Base-by-base conservation (phyloP, 257 asterid species). In the Forsythia suspensa region DNA sequence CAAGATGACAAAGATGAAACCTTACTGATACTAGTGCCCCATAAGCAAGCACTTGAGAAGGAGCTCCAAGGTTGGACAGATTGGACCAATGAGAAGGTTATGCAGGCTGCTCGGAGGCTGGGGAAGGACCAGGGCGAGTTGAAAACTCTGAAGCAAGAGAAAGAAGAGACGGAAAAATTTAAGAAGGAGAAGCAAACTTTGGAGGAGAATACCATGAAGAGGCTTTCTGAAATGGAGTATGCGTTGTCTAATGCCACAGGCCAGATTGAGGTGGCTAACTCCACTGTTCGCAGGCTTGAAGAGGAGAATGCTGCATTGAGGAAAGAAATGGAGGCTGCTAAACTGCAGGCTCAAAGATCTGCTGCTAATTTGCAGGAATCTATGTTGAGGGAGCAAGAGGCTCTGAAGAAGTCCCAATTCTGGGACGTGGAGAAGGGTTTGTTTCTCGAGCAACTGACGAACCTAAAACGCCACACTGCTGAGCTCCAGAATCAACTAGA, bases 11-110 rank as follows among this genome's bases (percentile, higher is more conserved):
- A 76, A 46, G 93, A 95, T 5, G 85, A 87, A 73, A 76, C 82
- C 4, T 82, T 93, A 29, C 18, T 91, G 76, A 44, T 71, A 73
- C 86, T 88, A 18, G 79, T 79, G 71, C 84, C 89, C 51, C 87
- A 76, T 42, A 79, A 84, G 81, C 75, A 85, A 85, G 84, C 76
- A 16, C 71, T 88, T 24, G 87, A 88, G 83, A 85, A 84, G 67
- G 91, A 90, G 80, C 77, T 92, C 76, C 82, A 77, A 71, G 82
- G 78, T 61, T 93, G 96, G 97, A 83, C 75, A 13, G 87, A 88
- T 38, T 95, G 97, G 97, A 92, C 92, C 2, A 90, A 81, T 18
- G 89, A 89, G 84, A 93, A 92, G 87, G 85, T 95, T 57, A 91
- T 84, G 97, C 91, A 91, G 86, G 94, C 90, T 48, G 87, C 97